Evolutionary conservation across 2,329 filamentous ascomycete species (phyloP), one percentile per base, ranked within the genome.

Genomic region (Colletotrichum orchidophilum): DNA sequence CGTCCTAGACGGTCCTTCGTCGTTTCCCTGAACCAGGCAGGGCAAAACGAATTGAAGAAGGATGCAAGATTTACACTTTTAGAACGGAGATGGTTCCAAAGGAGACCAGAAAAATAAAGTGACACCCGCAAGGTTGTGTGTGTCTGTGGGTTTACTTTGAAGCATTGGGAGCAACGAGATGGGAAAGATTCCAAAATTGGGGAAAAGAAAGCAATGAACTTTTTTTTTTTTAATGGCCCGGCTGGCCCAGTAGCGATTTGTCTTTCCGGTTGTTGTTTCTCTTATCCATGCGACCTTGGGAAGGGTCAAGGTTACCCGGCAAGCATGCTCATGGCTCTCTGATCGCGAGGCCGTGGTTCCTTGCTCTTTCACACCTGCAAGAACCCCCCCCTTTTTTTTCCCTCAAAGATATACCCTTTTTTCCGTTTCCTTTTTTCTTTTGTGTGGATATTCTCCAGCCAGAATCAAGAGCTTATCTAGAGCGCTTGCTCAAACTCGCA

Each of bases 1-100:
- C 11, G 64, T 55, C 27, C 65, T 77, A 54, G 74, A 77, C 35
- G 75, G 75, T 26, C 57, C 67, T 18, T 63, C 63, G 24, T 69
- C 69, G n/a, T 71, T 63, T 31, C 42, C 69, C 53, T 71, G 68
- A 71, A 63, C 63, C 68, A 60, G 53, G 12, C 61, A 58, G 46
- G 29, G 33, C 27, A 12, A 33, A n/a, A 11, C 26, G 3, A 21
- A 26, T 9, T 26, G 27, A 33, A 61, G 27, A 49, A 3, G 2
- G 12, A 50, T 11, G 12, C 27, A 29, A 8, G 31, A 66, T 9
- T 18, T 9, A 46, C 39, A 46, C 18, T 21, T 21, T 46, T 18
- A 21, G 21, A 42, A 46, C 1, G 18, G 35, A 2, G 18, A 18
- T n/a, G 39, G 39, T 9, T 46, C 39, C 11, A 42, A 27, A 27